Percentiles rank a stretch among this genome's conserved stretches.
These are phyloP conservation scores for Podospora anserina DNA, from an alignment of 495 filamentous ascomycete genomes.

Conservation along the genomic window DNA sequence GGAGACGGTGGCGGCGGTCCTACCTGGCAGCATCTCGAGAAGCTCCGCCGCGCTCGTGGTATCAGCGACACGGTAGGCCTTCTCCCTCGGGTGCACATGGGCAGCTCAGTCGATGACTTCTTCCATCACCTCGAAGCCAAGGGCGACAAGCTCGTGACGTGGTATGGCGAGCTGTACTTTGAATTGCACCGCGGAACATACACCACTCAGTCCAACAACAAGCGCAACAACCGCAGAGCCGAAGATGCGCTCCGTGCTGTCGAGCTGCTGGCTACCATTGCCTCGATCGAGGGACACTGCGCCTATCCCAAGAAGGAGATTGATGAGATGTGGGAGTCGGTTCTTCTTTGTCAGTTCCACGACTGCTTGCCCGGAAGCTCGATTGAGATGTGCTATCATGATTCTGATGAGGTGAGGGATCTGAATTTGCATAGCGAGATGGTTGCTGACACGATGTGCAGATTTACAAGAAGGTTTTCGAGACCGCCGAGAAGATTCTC, in stretches of 20 bases:
- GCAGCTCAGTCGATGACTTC: slow-evolving; percentile 92
- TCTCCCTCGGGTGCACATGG: slow-evolving; percentile 84
- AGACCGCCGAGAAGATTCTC: slow-evolving; percentile 67
- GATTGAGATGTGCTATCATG: slow-evolving; percentile 96
- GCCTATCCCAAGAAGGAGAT: slow-evolving; percentile 88
- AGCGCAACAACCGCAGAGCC: slow-evolving; percentile 82
- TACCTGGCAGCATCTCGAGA: slow-evolving; percentile 90
- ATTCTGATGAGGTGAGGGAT: slow-evolving; percentile 67
- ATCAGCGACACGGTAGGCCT: slow-evolving; percentile 82
- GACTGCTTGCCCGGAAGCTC: slow-evolving; percentile 93
- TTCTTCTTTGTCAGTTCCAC: slow-evolving; percentile 90
- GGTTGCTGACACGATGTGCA: slow-evolving; percentile 25
- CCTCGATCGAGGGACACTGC: slow-evolving; percentile 69
- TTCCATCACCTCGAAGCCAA: slow-evolving; percentile 76
- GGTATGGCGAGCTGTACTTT: slow-evolving; percentile 98
- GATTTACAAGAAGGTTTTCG: slow-evolving; percentile 80
- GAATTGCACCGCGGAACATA: slow-evolving; percentile 96
- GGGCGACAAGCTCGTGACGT: slow-evolving; percentile 81
- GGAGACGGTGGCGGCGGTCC: slow-evolving; percentile 95
- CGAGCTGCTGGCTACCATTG: slow-evolving; percentile 83
- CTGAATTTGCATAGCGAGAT: slow-evolving; percentile 12
- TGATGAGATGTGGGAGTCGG: slow-evolving; percentile 88
- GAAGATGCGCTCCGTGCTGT: slow-evolving; percentile 83
- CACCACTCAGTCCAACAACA: slow-evolving; percentile 96
- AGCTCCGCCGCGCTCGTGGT: slow-evolving; percentile 89